phyloP scores from a whole-genome alignment of 768 basidiomycete species.

The Termitomyces sp. region DNA sequence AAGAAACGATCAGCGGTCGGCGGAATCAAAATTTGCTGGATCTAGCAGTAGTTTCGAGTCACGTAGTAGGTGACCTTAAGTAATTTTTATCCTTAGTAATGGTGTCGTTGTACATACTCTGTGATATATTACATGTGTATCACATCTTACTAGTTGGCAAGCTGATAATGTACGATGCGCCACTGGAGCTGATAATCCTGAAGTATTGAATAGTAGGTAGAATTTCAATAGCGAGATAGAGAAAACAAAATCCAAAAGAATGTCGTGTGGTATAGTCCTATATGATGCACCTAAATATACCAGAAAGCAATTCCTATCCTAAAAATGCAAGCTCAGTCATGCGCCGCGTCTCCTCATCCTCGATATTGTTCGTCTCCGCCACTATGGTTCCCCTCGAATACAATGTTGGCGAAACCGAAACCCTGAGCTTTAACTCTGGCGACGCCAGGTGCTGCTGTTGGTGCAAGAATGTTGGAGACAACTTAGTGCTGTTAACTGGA shows the following conservation, averaged over 20 bases:
- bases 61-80: not conserved
- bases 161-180: not conserved
- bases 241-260: conserved; percentile 1
- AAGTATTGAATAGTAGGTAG: not conserved
- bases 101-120: no score
- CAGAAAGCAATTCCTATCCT: conserved; percentile 20
- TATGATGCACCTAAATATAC: not conserved
- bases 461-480: not conserved
- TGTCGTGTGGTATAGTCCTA: not conserved
- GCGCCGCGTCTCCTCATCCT: conserved; percentile 66
- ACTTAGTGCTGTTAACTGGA: not conserved
- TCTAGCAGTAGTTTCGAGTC: not conserved
- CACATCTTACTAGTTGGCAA: not conserved
- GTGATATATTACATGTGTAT: no score
- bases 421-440: conserved; percentile 17
- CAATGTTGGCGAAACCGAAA: conserved; percentile 54
- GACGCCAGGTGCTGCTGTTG: conserved; percentile 10
- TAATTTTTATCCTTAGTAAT: not conserved
- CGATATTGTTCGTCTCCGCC: conserved; percentile 47
- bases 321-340: conserved; percentile 73
- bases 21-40: conserved; percentile 3
- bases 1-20: conserved; percentile 1
- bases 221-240: not conserved
- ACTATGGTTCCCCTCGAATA: conserved; percentile 58
- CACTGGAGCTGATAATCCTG: not conserved